Conservation (phyloP, 805 yeast species). For the Vanderwaltozyma yarrowii region DNA sequence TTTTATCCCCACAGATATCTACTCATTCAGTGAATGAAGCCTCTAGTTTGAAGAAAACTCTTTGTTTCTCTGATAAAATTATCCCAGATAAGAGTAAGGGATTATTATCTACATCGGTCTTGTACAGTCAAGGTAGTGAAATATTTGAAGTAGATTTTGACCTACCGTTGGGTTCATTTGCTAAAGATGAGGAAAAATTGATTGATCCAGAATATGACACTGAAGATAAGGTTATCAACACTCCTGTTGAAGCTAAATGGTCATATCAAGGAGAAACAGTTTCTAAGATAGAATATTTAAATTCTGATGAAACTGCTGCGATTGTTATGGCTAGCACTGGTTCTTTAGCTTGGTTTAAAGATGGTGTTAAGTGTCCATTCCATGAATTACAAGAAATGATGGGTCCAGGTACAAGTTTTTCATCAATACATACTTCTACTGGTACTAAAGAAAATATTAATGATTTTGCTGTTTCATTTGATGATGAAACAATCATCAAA, state of each 20-base stretch:
- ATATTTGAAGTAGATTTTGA: constrained; percentile 20
- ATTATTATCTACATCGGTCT: constrained; percentile 14
- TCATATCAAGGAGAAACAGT: constrained; percentile 20
- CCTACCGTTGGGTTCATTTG: constrained; percentile 22
- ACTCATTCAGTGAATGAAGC: constrained; percentile 17
- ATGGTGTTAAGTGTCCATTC: constrained; percentile 17
- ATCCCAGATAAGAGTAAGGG: constrained; percentile 23
- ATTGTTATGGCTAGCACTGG: constrained; percentile 22
- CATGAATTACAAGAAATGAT: constrained; percentile 16
- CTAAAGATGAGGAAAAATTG: not conserved
- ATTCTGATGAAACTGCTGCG: constrained; percentile 22
- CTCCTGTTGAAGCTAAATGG: constrained; percentile 19
- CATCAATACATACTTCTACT: not conserved
- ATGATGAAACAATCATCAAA: constrained; percentile 13
- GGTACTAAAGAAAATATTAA: not conserved
- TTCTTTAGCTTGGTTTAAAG: constrained; percentile 27
- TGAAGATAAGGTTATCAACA: constrained; percentile 4
- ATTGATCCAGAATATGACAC: constrained; percentile 32
- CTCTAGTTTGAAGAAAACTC: constrained; percentile 13
- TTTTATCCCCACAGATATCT: constrained; percentile 4
- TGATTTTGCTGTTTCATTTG: constrained; percentile 19
- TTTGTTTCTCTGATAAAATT: constrained; percentile 18
- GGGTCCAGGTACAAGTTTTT: constrained; percentile 9
- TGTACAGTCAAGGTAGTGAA: constrained; percentile 21
- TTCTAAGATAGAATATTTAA: constrained; percentile 12